These are phyloP conservation scores for Euphorbia peplus DNA, from an alignment of 345 rosid genomes.

Conservation along the genomic window DNA sequence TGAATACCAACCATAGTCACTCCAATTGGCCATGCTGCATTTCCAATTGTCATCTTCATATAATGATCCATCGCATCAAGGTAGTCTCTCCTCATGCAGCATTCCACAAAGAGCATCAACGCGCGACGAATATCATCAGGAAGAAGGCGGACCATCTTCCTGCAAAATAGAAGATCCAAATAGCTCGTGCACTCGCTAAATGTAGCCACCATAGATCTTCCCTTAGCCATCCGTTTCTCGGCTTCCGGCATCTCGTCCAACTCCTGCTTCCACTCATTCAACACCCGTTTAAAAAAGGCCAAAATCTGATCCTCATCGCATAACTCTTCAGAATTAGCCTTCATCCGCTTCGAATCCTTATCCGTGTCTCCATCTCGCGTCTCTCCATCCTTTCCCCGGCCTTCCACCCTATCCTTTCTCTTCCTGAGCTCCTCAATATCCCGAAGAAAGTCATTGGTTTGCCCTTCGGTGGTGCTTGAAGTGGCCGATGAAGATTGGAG, in stretches of 20 bases:
- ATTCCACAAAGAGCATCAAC: slow-evolving; percentile 64
- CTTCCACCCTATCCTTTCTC: slow-evolving; percentile 80
- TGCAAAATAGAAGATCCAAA: too few relatives aligned
- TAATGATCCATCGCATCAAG: slow-evolving; percentile 98
- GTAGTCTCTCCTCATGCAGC: slow-evolving; percentile 90
- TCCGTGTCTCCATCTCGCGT: too few relatives aligned
- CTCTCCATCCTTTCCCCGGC: too few relatives aligned
- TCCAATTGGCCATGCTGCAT: slow-evolving; percentile 99
- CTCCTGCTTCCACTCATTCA: slow-evolving; percentile 97
- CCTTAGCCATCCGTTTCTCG: slow-evolving; percentile 87
- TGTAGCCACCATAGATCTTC: slow-evolving; percentile 87
- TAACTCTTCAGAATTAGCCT: slow-evolving; percentile 82
- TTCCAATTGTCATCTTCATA: slow-evolving; percentile 87
- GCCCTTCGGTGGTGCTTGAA: slow-evolving; percentile 78
- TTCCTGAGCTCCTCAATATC: slow-evolving; percentile 88
- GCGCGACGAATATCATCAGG: slow-evolving; percentile 87
- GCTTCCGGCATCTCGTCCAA: slow-evolving; percentile 67
- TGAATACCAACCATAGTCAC: slow-evolving; percentile 99
- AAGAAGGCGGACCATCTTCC: slow-evolving; percentile 79
- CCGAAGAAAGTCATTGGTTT: slow-evolving; percentile 93
- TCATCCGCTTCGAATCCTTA: slow-evolving; percentile 72
- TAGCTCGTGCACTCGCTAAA: slow-evolving; percentile 96
- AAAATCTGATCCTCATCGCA: slow-evolving; percentile 88
- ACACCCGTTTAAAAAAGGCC: slow-evolving; percentile 79
- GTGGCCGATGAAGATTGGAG: slow-evolving; percentile 38